Percentiles rank a stretch among this genome's conserved stretches.
Evolutionary conservation across 2,329 filamentous ascomycete species (phyloP).

Genomic region (Fonsecaea pugnacius): DNA sequence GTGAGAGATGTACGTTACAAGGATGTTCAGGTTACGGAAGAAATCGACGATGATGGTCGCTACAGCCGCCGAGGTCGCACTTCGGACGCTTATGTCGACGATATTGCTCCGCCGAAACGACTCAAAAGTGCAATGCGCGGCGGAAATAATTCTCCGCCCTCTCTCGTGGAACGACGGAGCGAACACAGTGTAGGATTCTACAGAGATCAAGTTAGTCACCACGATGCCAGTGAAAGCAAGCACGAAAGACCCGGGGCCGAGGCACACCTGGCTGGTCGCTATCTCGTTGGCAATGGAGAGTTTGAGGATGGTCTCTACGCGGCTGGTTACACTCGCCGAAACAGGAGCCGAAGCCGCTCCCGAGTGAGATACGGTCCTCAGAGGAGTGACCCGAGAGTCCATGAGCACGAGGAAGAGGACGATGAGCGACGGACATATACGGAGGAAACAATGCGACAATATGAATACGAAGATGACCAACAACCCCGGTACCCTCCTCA

Average conservation of each 20-base stretch:
- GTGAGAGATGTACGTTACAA: conserved; percentile 21
- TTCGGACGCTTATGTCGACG: conserved; percentile 19
- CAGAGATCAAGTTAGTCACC: conserved; percentile 29
- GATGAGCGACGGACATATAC: conserved; percentile 36
- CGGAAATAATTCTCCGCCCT: conserved; percentile 25
- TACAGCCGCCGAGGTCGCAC: conserved; percentile 20
- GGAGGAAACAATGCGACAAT: conserved; percentile 31
- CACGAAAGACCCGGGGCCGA: conserved; percentile 36
- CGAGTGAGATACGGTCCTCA: conserved; percentile 39
- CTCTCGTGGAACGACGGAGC: conserved; percentile 14
- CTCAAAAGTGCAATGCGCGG: conserved; percentile 27
- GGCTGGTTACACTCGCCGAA: conserved; percentile 16
- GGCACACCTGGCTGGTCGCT: conserved; percentile 30
- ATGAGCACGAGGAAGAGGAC: conserved; percentile 34
- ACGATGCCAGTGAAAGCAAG: conserved; percentile 33
- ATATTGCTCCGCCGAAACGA: conserved; percentile 19
- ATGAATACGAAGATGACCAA: conserved; percentile 31
- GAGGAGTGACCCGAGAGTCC: conserved; percentile 39
- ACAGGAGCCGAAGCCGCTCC: conserved; percentile 39
- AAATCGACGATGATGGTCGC: conserved; percentile 28
- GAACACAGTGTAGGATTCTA: conserved; percentile 32
- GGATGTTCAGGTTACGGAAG: conserved; percentile 33
- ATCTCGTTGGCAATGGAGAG: conserved; percentile 26
- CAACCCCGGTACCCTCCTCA: conserved; percentile 26
- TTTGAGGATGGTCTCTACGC: conserved; percentile 21